Percentiles rank a stretch among this genome's conserved stretches.
Conservation (phyloP, 345 rosid genomes). For the Populus alba region DNA sequence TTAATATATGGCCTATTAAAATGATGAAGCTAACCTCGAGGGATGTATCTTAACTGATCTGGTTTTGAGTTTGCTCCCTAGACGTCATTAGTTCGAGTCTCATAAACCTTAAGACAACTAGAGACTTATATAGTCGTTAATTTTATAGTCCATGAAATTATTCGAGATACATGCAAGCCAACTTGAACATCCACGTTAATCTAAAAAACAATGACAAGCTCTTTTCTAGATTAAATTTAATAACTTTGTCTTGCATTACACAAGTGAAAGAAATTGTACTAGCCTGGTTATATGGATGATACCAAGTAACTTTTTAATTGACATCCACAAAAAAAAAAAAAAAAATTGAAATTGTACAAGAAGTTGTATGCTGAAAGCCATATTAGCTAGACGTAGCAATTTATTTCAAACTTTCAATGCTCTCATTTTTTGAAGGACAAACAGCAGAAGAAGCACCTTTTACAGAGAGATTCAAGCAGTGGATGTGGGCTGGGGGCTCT, state of each 20-base stretch:
- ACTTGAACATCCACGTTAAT: accelerated
- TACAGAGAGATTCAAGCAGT: not conserved
- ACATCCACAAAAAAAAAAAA: no score
- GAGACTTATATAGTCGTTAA: no score
- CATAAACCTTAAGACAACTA: accelerated
- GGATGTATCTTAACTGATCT: accelerated
- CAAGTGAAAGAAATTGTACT: no score
- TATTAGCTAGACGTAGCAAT: slow-evolving; percentile 9
- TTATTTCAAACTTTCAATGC: not conserved
- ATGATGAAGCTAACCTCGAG: no score
- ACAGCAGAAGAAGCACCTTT: slow-evolving; percentile 6
- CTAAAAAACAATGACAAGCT: no score
- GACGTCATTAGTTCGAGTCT: no score
- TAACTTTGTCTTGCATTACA: not conserved
- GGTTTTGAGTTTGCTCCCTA: no score
- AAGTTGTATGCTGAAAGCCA: slow-evolving; percentile 17
- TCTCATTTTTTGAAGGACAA: not conserved
- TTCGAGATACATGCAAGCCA: accelerated
- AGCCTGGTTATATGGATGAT: no score
- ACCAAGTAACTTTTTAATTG: no score
- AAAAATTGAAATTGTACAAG: not conserved
- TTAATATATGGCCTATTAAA: no score
- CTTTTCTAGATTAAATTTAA: no score
- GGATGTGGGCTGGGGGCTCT: not conserved
- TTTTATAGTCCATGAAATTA: accelerated